Evolutionary conservation across 768 basidiomycete genomes (phyloP).

Genomic region (Galerina marginata): DNA sequence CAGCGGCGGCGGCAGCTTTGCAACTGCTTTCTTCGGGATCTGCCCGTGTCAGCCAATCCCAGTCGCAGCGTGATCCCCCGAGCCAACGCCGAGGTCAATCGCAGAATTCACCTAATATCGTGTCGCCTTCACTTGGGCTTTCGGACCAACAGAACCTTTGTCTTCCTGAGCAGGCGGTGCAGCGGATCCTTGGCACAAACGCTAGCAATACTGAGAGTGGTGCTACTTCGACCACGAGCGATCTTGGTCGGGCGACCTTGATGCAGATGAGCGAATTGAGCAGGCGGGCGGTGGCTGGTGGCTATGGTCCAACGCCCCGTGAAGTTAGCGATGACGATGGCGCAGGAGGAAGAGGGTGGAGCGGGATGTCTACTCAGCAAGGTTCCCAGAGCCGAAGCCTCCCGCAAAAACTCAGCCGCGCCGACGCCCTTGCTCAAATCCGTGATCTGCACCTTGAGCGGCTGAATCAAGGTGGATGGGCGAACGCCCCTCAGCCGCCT

Average conservation of each 20-base stretch:
- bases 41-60: too few relatives aligned
- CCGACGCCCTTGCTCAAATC: conserved; percentile 57
- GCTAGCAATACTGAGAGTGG: too few relatives aligned
- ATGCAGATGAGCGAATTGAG: conserved; percentile 83
- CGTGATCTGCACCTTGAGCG: conserved; percentile 56
- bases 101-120: too few relatives aligned
- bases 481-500: conserved; percentile 17
- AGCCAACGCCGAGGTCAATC: too few relatives aligned
- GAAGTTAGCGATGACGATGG: conserved; percentile 21
- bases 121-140: not conserved
- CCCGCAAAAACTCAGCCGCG: conserved; percentile 23
- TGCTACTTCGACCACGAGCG: too few relatives aligned
- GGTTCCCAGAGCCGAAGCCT: too few relatives aligned
- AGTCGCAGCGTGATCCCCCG: too few relatives aligned
- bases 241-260: conserved; percentile 68
- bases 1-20: not conserved
- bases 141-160: not conserved
- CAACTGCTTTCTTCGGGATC: too few relatives aligned
- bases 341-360: not conserved
- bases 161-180: too few relatives aligned
- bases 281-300: conserved; percentile 51
- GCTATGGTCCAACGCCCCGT: not conserved
- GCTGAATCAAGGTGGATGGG: conserved; percentile 24
- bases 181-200: too few relatives aligned
- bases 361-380: too few relatives aligned